Evolutionary conservation across 2,329 filamentous ascomycete species (phyloP), one percentile per base, ranked within the genome.

Genomic region (Phialophora chinensis): DNA sequence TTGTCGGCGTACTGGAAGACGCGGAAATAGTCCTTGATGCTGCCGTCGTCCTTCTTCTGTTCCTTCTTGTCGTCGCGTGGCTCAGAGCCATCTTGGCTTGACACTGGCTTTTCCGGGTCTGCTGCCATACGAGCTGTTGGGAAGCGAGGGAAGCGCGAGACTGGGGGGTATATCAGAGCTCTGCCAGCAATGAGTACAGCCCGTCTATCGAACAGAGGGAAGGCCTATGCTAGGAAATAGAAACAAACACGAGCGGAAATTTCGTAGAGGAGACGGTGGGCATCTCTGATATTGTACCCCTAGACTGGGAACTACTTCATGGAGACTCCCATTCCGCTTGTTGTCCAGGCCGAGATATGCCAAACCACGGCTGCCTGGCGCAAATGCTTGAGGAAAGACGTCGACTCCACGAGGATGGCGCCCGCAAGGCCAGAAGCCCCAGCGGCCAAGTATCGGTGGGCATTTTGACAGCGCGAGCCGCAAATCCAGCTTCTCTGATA

Each of bases 1-100:
- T 63, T 66, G 63, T 72, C 70, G 54, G 70, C 69, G 52, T 71
- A 73, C 8, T 58, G 49, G 29, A 73, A 72, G 47, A 73, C 69
- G 35, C 71, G 65, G 20, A 71, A 38, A 23, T 67, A 71, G 58
- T 69, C 62, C 29, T 65, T 65, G 55, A 69, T 59, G 33, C 67
- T 55, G 14, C 66, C 69, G 25, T 69, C 60, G n/a, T 52, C 10
- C 62, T 69, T 61, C 60, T 67, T 61, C 50, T 69, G 67, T 25
- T 69, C 65, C 11, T 55, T n/a, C 27, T 56, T 35, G 8, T 55
- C 42, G 6, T 25, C 12, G 4, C 29, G 3, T 44, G 31, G 50
- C 14, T 35, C 63, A 14, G 47, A 52, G 25, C 58, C 54, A 55
- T 69, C 50, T 44, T 44, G 61, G 52, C 61, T 65, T 27, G 61